A percentile compares a stretch with the other conserved stretches of the same genome.
Conservation (phyloP, 768 basidiomycete species). For the Hemileccinum rubropunctum region DNA sequence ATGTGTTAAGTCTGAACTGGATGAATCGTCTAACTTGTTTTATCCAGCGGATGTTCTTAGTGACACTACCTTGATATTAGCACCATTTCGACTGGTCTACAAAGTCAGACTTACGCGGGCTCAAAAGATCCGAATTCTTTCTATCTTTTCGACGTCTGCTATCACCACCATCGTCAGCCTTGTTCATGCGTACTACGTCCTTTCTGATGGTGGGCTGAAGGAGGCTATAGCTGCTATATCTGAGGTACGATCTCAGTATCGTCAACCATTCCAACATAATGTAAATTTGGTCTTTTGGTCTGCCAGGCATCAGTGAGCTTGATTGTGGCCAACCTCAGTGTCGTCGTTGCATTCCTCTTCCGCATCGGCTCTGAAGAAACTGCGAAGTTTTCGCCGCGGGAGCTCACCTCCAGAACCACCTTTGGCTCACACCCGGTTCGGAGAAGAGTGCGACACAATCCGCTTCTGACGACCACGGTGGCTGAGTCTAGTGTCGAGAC, state of each 20-base stretch:
- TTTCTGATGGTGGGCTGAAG: background rate
- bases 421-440: too few relatives aligned
- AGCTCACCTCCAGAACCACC: too few relatives aligned
- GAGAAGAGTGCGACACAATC: too few relatives aligned
- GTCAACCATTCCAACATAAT: background rate
- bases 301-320: constrained; percentile 1
- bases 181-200: constrained; percentile 2
- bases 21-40: background rate
- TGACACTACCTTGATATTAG: background rate
- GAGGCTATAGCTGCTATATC: constrained; percentile 1
- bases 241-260: background rate
- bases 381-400: too few relatives aligned
- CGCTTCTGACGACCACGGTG: too few relatives aligned
- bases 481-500: too few relatives aligned
- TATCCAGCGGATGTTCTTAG: constrained; percentile 1
- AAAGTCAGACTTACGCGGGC: background rate
- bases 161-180: constrained; percentile 5
- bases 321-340: constrained; percentile 2
- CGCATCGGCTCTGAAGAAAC: constrained; percentile 4
- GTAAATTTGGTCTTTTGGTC: background rate
- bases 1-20: background rate
- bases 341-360: constrained; percentile 6
- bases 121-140: constrained; percentile 4
- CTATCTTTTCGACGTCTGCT: constrained; percentile 6
- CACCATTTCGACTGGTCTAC: constrained; percentile 1